Conservation (phyloP, 2,329 filamentous ascomycete species). For the Verticillium isaacii region DNA sequence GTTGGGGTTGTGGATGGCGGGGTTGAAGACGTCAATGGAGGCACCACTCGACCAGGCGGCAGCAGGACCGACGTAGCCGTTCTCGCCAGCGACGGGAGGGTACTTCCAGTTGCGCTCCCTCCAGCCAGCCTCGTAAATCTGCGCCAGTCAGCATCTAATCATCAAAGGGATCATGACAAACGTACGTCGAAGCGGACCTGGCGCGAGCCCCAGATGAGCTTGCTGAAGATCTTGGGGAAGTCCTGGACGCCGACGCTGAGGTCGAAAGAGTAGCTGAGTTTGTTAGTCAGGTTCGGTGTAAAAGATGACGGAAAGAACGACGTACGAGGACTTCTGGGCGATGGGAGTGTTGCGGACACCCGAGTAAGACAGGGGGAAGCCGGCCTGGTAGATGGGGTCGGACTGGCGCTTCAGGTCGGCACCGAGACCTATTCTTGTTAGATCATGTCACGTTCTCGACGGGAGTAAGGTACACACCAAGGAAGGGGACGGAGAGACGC, state of each 20-base stretch:
- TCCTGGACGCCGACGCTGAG: constrained; percentile 12
- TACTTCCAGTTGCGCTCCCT: constrained; percentile 35
- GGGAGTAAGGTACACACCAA: constrained; percentile 13
- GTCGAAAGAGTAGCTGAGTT: constrained; percentile 7
- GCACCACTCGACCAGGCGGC: constrained; percentile 16
- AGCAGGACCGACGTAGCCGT: constrained; percentile 36
- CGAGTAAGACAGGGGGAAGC: constrained; percentile 10
- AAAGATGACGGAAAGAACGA: background rate
- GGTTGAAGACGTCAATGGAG: constrained; percentile 13
- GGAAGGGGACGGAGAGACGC: constrained; percentile 25
- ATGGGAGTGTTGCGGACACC: constrained; percentile 6
- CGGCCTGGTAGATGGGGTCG: constrained; percentile 12
- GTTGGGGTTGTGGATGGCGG: constrained; percentile 17
- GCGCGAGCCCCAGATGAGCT: constrained; percentile 16
- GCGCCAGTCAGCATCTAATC: background rate
- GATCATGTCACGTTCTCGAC: background rate
- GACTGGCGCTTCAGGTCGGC: constrained; percentile 17
- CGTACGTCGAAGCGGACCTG: constrained; percentile 14
- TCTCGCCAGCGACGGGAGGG: constrained; percentile 31
- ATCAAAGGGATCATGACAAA: background rate
- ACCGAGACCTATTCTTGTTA: constrained; percentile 11
- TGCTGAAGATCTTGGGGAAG: constrained; percentile 15
- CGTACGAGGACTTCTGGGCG: constrained; percentile 1
- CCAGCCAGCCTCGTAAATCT: constrained; percentile 34
- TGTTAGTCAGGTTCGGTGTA: background rate